Evolutionary conservation across 805 yeast genomes (phyloP).

Genomic region (Saccharomycopsis olivae): DNA sequence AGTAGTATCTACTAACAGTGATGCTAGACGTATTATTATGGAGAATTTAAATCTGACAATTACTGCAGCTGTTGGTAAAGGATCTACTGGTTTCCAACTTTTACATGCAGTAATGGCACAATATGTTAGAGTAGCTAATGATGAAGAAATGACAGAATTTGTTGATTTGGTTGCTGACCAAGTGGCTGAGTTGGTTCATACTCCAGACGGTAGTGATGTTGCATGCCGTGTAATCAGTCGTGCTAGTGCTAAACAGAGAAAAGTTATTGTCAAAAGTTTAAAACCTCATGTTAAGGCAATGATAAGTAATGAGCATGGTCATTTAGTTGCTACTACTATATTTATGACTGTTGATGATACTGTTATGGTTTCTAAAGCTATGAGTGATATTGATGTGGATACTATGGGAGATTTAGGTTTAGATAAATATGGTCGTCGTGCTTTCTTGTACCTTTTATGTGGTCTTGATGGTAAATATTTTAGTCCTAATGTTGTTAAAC

Average conservation of each 20-base stretch:
- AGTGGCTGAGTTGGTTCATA: constrained; percentile 89
- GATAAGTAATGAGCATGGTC: constrained; percentile 80
- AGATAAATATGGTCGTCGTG: constrained; percentile 80
- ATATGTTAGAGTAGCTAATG: constrained; percentile 61
- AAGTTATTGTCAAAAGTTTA: constrained; percentile 58
- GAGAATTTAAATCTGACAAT: constrained; percentile 74
- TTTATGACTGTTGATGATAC: constrained; percentile 92
- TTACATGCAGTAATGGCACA: constrained; percentile 95
- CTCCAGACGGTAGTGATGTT: constrained; percentile 89
- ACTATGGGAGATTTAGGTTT: constrained; percentile 43
- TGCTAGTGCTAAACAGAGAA: constrained; percentile 90
- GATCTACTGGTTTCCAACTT: constrained; percentile 92
- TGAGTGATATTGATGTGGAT: constrained; percentile 38
- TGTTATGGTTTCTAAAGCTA: constrained; percentile 62
- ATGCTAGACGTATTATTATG: constrained; percentile 66
- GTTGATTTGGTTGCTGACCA: constrained; percentile 79
- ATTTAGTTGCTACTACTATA: constrained; percentile 63
- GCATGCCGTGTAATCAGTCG: constrained; percentile 71
- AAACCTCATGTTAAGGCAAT: constrained; percentile 68
- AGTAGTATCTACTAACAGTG: constrained; percentile 55
- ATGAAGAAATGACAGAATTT: constrained; percentile 64
- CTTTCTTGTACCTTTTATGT: constrained; percentile 67
- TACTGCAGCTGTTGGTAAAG: constrained; percentile 85
- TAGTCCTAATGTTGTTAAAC: constrained; percentile 55
- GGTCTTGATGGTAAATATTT: constrained; percentile 79